A percentile compares a stretch with the other conserved stretches of the same genome.
Evolutionary conservation across 305 asterid genomes (phyloP).

Genomic region (Plantago lanceolata): DNA sequence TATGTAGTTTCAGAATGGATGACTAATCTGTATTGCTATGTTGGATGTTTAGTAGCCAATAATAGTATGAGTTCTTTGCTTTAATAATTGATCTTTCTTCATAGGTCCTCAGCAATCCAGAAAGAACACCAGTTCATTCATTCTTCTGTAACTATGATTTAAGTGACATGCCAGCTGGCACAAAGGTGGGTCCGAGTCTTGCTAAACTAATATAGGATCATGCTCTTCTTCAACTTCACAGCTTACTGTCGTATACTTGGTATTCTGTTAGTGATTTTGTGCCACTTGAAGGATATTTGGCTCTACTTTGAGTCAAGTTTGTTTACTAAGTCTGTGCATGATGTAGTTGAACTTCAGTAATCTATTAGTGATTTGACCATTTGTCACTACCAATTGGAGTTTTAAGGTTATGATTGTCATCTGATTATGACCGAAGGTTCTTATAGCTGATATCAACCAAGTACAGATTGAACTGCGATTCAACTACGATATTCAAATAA

Average conservation of each 20-base stretch:
- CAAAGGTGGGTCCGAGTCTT: slow-evolving; percentile 52
- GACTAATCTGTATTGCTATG: slow-evolving; percentile 7
- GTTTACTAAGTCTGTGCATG: slow-evolving; percentile 1
- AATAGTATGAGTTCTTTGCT: slow-evolving; percentile 8
- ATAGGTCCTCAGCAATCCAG: slow-evolving; percentile 94
- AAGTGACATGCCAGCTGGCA: slow-evolving; percentile 94
- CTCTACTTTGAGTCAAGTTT: not conserved
- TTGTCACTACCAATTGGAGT: not conserved
- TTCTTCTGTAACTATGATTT: slow-evolving; percentile 86
- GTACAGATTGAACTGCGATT: too few relatives aligned
- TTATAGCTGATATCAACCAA: not conserved
- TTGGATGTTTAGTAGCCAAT: not conserved
- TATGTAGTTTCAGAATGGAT: slow-evolving; percentile 12
- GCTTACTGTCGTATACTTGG: slow-evolving; percentile 4
- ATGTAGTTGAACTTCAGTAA: slow-evolving; percentile 10
- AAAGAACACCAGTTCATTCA: slow-evolving; percentile 83
- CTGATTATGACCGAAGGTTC: not conserved
- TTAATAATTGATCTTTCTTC: slow-evolving; percentile 19
- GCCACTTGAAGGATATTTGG: slow-evolving; percentile 1
- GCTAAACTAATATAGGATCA: slow-evolving; percentile 10
- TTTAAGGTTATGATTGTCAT: slow-evolving; percentile 4
- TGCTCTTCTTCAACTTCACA: slow-evolving; percentile 2
- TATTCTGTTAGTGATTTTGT: not conserved
- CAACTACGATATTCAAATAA: too few relatives aligned
- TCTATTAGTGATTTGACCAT: slow-evolving; percentile 9